A percentile compares a stretch with the other conserved stretches of the same genome.
Conservation (phyloP, 108 stramenopile genomes). For the Mediolabrus comicus region DNA sequence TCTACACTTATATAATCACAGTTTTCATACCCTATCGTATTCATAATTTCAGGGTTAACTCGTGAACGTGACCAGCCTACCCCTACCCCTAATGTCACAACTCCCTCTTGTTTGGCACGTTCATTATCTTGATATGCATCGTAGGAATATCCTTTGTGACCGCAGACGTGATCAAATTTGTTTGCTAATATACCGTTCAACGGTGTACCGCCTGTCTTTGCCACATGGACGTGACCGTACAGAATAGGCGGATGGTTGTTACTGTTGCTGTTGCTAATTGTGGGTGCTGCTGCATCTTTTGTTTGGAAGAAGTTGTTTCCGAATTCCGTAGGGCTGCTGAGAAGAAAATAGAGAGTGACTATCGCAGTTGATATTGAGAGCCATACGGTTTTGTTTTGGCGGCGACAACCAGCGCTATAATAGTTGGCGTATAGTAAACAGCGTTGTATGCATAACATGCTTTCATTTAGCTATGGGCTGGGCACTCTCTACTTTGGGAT, state of each 20-base stretch:
- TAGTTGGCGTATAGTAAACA: too few relatives aligned
- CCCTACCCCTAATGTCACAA: background rate
- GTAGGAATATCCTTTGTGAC: conserved; percentile 46
- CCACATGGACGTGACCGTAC: conserved; percentile 43
- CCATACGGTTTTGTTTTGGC: too few relatives aligned
- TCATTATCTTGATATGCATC: conserved; percentile 29
- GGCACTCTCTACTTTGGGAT: too few relatives aligned
- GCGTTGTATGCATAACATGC: too few relatives aligned
- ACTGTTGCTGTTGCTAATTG: too few relatives aligned
- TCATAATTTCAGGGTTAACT: conserved; percentile 10
- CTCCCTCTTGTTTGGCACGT: background rate
- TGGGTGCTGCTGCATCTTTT: too few relatives aligned
- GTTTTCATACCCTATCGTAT: conserved; percentile 42
- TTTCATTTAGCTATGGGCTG: too few relatives aligned
- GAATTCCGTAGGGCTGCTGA: too few relatives aligned
- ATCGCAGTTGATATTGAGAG: too few relatives aligned
- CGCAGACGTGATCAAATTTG: conserved; percentile 45
- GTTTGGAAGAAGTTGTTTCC: too few relatives aligned
- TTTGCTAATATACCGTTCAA: conserved; percentile 42
- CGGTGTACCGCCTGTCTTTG: conserved; percentile 42
- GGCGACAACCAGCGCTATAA: too few relatives aligned
- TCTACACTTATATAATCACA: conserved; percentile 48
- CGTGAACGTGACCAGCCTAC: conserved; percentile 10
- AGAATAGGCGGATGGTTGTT: background rate
- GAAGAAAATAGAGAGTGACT: too few relatives aligned